Percentiles rank a stretch among this genome's conserved stretches.
Evolutionary conservation across 345 rosid genomes (phyloP).

Genomic region (Salix suchowensis): DNA sequence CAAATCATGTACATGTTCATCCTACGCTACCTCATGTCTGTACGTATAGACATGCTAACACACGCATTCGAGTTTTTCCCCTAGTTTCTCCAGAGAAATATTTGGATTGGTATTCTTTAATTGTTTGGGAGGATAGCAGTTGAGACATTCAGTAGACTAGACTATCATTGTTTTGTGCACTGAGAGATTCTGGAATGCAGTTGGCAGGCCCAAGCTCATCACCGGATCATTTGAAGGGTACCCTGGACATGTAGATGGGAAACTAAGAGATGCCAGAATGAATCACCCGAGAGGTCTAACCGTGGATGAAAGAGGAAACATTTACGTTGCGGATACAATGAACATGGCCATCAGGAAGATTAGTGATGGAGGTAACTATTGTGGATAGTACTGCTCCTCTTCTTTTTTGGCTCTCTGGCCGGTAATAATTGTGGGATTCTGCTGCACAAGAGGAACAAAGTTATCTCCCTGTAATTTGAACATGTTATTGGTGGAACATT

Average conservation of each 20-base stretch:
- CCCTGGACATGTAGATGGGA: conserved; percentile 34
- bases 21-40: too few species aligned
- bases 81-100: too few species aligned
- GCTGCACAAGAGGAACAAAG: too few species aligned
- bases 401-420: too few species aligned
- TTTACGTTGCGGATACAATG: conserved; percentile 31
- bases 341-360: conserved; percentile 34
- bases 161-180: background rate
- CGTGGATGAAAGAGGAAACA: conserved; percentile 24
- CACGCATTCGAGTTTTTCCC: too few species aligned
- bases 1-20: background rate
- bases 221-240: conserved; percentile 27
- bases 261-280: conserved; percentile 30
- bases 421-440: too few species aligned
- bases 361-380: conserved; percentile 15
- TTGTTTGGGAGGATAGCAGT: background rate
- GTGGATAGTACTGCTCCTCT: too few species aligned
- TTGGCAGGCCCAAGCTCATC: conserved; percentile 27
- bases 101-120: background rate
- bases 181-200: conserved; percentile 19
- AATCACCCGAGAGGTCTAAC: conserved; percentile 30
- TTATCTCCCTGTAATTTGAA: background rate
- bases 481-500: background rate
- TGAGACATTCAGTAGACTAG: background rate
- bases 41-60: too few species aligned